Conservation (phyloP, 441 rosid species). For the Populus hybrid region DNA sequence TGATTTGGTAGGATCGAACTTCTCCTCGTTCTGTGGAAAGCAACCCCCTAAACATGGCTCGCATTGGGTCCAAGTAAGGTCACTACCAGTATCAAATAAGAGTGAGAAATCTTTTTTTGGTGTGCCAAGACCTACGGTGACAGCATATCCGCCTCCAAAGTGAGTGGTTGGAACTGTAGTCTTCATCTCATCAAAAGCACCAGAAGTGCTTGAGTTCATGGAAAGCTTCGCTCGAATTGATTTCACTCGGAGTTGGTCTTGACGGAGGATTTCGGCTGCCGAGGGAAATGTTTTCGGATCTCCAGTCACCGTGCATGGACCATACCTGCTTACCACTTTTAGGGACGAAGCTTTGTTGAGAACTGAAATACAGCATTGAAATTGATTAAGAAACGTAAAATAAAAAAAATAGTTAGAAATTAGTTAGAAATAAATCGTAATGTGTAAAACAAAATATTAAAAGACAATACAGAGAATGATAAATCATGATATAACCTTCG, state of each 20-base stretch:
- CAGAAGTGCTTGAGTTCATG: background rate
- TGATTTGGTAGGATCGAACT: background rate
- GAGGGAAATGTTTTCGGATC: background rate
- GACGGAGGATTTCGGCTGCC: background rate
- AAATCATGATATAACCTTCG: constrained; percentile 1
- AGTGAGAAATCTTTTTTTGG: background rate
- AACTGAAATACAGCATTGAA: background rate
- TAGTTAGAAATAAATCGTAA: background rate
- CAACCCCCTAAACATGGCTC: background rate
- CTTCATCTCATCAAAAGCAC: background rate
- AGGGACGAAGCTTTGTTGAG: background rate
- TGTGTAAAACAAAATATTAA: too few relatives aligned
- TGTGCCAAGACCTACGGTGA: background rate
- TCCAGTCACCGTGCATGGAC: constrained; percentile 5
- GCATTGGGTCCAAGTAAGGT: background rate
- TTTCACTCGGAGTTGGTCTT: constrained; percentile 11
- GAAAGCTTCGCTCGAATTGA: constrained; percentile 1
- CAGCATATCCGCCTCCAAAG: background rate
- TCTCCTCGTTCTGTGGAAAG: background rate
- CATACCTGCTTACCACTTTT: background rate
- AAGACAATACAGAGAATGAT: too few relatives aligned
- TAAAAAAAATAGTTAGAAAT: too few relatives aligned
- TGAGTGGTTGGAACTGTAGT: background rate
- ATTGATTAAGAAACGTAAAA: too few relatives aligned
- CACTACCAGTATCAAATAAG: background rate